Evolutionary conservation across 768 basidiomycete genomes (phyloP), one percentile per base, ranked within the genome.

Genomic region (Trametes cingulata): DNA sequence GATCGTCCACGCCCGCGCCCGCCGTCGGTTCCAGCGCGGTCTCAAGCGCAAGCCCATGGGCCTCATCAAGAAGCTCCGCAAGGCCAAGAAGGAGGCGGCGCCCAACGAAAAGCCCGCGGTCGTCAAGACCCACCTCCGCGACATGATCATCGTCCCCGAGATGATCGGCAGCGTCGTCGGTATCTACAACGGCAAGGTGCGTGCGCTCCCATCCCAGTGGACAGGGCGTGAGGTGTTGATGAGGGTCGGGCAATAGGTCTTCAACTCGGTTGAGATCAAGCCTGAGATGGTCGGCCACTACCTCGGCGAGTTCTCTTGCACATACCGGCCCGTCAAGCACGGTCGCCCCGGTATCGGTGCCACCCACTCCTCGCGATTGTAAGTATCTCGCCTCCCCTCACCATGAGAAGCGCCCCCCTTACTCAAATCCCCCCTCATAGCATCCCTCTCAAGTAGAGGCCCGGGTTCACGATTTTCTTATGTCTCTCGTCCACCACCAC

Each of bases 241-340:
- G 29, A 35, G 53, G 20, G 14, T 37, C 5, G 39, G 6, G 29
- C 54, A 24, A 56, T 65, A 93, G 90, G 87, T 89, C 62, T 94
- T 94, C 83, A 94, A 93, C 82, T 88, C 93, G 42, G 94, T 98
- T 65, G 96, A 98, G 80, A 95, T 98, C 83, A 98, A 96, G 83
- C 95, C 97, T 66, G 97, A 99, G 78, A 99, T 99, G 97, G 93
- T 91, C 64, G 97, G 97, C 60, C 95, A 96, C 86, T 98, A 99
- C 82, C 94, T 98, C 73, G 97, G 84, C 64, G 97, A 99, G 80
- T 93, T 92, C 80, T 92, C 92, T 29, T 92, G 91, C 81, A 94
- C 96, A 62, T 98, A 97, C 90, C 85, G 90, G 74, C 96, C 96
- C 70, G 96, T 99, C 77, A 95, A 95, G 83, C 96, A 99, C 84